Conservation (phyloP, 176 grass and related monocot genomes). For the Bonia amplexicaulis region DNA sequence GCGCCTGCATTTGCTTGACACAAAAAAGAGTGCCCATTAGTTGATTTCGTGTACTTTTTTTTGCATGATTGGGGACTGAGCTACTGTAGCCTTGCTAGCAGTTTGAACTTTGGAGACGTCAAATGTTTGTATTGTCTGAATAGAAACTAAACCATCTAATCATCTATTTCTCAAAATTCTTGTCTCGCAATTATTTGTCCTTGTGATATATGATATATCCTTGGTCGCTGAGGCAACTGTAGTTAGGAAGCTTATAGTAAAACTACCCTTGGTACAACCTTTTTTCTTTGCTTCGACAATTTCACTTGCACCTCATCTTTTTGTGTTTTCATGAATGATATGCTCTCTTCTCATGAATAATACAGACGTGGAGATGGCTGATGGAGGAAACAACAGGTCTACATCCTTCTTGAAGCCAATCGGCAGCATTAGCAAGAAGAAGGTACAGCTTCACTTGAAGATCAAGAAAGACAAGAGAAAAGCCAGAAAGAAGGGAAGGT, state of each 20-base stretch:
- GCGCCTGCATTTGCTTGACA: background rate
- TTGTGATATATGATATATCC: background rate
- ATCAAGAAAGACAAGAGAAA: conserved; percentile 71
- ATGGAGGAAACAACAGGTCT: conserved; percentile 42
- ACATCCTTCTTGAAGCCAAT: conserved; percentile 59
- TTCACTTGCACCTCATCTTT: background rate
- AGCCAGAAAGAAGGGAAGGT: conserved; percentile 64
- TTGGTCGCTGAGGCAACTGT: background rate
- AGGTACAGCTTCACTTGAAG: conserved; percentile 64
- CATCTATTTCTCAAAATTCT: background rate
- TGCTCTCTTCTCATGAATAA: background rate
- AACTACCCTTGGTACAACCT: background rate
- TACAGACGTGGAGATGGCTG: conserved; percentile 56
- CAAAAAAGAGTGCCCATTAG: background rate
- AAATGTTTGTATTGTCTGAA: background rate
- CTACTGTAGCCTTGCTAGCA: background rate
- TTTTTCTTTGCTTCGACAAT: background rate
- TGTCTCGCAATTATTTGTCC: background rate
- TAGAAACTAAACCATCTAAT: background rate
- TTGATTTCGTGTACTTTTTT: background rate
- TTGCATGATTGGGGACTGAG: background rate
- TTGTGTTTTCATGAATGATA: background rate
- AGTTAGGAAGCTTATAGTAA: background rate
- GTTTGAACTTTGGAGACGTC: background rate
- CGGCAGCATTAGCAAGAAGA: conserved; percentile 82